These are phyloP conservation scores for Hemisphaericaspora subhashii DNA, from an alignment of 1,139 yeast genomes.

Conservation along the genomic window DNA sequence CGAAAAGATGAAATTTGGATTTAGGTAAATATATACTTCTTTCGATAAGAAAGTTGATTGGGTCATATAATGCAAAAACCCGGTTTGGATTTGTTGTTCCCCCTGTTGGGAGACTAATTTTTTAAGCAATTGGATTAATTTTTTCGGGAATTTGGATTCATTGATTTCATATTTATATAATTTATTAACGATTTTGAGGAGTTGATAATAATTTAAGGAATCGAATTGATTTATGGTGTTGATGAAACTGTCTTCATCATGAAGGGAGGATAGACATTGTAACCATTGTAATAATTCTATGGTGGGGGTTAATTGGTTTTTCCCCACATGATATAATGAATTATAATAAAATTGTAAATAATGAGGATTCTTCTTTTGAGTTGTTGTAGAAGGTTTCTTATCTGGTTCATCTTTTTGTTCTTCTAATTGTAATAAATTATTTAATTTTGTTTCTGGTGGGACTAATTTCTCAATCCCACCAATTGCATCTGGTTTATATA, in stretches of 20 bases:
- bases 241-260: constrained; percentile 55
- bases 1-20: constrained; percentile 49
- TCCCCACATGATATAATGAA: constrained; percentile 59
- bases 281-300: constrained; percentile 86
- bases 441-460: constrained; percentile 19
- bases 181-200: constrained; percentile 64
- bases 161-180: constrained; percentile 83
- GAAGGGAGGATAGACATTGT: constrained; percentile 72
- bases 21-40: constrained; percentile 46
- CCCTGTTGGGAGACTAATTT: constrained; percentile 39
- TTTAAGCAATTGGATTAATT: constrained; percentile 37
- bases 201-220: constrained; percentile 65
- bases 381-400: too few species aligned
- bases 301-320: constrained; percentile 67
- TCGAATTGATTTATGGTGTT: constrained; percentile 59
- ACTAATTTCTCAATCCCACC: constrained; percentile 27
- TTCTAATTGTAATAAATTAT: constrained; percentile 27
- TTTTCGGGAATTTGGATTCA: constrained; percentile 62
- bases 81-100: constrained; percentile 33
- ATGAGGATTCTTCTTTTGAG: constrained; percentile 29
- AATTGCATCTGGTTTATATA: constrained; percentile 40
- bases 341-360: constrained; percentile 50
- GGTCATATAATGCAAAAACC: constrained; percentile 43
- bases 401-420: constrained; percentile 4
- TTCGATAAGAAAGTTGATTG: constrained; percentile 41